Evolutionary conservation across 768 basidiomycete species (phyloP), one percentile per base, ranked within the genome.

Genomic region (Termitomyces sp.): DNA sequence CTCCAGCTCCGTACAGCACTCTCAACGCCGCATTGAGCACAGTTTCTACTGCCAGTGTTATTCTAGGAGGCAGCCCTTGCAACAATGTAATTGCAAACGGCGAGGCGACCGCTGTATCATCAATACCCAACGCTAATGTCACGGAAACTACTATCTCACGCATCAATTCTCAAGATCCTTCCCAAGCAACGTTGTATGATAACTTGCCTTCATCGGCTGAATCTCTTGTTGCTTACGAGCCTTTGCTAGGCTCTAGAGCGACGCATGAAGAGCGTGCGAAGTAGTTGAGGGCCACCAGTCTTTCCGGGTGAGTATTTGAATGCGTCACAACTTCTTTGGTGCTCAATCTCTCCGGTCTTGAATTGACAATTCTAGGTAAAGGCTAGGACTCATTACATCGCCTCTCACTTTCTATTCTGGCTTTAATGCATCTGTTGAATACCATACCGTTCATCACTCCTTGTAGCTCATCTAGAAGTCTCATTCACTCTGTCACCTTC

Each of bases 151-250:
- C 40, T 27, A n/a, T n/a, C n/a, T 56, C 40, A 55, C 44, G 61
- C 20, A 40, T 48, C 40, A 55, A 50, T 51, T 64, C 53, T 22
- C 52, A 58, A 32, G 65, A 63, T 57, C 48, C 50, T 30, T 54
- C 65, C 24, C 56, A 52, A 18, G 65, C 69, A 27, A 60, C 68
- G 43, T 67, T 71, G 56, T 82, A 79, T 64, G 77, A 76, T 55
- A 68, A 72, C 47, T 68, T 80, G 39, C 76, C 75, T 40, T 81
- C 82, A 51, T 77, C 79, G 30, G 76, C 76, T 4, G 79, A 79
- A 48, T 79, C 76, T 2, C 66, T 70, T 20, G 54, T 75, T 43
- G 71, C 70, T 24, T 72, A 73, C 63, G 76, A 74, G 62, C 77
- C 76, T 33, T 69, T 78, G 43, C 63, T 79, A 55, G 65, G 65